Conservation (phyloP, 495 filamentous ascomycete species). For the Pyrenopolyporus hunteri region DNA sequence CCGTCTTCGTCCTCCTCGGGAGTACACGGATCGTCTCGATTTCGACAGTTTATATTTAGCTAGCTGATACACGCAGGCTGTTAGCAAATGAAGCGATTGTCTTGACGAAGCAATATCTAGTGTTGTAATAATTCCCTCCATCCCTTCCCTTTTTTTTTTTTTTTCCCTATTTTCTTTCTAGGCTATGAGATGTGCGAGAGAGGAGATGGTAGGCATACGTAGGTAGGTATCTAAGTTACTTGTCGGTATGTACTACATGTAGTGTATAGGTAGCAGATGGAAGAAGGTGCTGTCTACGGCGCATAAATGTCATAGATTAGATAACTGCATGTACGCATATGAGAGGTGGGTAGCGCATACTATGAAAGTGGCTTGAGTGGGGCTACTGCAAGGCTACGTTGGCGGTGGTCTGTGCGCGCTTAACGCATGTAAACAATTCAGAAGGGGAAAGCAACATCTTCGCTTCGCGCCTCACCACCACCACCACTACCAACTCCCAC, state of each 20-base stretch:
- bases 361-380: not conserved
- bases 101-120: not conserved
- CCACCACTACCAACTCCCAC: too few species aligned
- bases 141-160: not conserved
- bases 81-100: conserved; percentile 10
- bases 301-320: too few species aligned
- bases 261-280: too few species aligned
- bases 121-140: not conserved
- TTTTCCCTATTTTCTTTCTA: too few species aligned
- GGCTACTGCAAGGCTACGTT: conserved; percentile 11
- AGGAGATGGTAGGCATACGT: too few species aligned
- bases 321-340: not conserved
- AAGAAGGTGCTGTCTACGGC: too few species aligned
- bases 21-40: conserved; percentile 17
- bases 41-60: conserved; percentile 38
- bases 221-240: too few species aligned
- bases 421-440: conserved; percentile 44
- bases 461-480: conserved; percentile 42
- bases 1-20: conserved; percentile 19
- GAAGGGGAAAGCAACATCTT: conserved; percentile 32
- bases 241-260: too few species aligned
- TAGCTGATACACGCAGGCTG: conserved; percentile 39
- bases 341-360: not conserved
- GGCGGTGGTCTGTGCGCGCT: conserved; percentile 31
- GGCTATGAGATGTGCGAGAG: too few species aligned